Evolutionary conservation across 2,329 filamentous ascomycete species (phyloP).

Genomic region (Sporothrix schenckii): DNA sequence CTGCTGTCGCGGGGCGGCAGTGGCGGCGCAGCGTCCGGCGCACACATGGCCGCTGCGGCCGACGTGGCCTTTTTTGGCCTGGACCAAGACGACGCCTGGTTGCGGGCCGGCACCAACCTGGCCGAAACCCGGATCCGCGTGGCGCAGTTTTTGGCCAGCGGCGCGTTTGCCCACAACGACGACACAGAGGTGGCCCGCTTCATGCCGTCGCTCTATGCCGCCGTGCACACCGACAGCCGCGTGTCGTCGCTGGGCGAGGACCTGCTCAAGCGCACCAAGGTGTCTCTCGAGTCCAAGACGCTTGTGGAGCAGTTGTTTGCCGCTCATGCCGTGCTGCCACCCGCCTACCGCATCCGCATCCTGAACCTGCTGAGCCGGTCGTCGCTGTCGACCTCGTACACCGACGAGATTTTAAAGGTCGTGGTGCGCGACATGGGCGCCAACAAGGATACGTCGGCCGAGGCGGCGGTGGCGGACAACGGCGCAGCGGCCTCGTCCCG

Average conservation of each 20-base stretch:
- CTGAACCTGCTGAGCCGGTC: conserved; percentile 78
- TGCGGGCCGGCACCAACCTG: conserved; percentile 62
- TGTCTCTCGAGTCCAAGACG: conserved; percentile 69
- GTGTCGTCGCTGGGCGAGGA: conserved; percentile 87
- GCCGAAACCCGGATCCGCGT: conserved; percentile 70
- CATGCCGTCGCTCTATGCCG: conserved; percentile 78
- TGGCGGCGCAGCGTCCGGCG: not conserved
- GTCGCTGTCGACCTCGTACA: conserved; percentile 69
- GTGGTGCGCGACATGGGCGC: conserved; percentile 65
- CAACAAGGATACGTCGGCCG: conserved; percentile 25
- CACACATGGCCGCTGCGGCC: not conserved
- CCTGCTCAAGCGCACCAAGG: conserved; percentile 76
- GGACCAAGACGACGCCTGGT: conserved; percentile 70
- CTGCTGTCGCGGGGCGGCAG: conserved; percentile 52
- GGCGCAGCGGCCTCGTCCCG: conserved; percentile 30
- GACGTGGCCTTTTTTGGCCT: conserved; percentile 72
- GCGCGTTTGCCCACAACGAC: conserved; percentile 62
- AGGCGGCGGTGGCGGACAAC: conserved; percentile 32
- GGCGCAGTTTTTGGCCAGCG: conserved; percentile 75
- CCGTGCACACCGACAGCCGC: conserved; percentile 77
- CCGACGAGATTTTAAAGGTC: conserved; percentile 66
- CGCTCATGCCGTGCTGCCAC: conserved; percentile 73
- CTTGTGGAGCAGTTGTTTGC: conserved; percentile 69
- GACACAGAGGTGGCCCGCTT: conserved; percentile 75
- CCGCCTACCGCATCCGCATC: conserved; percentile 75